Evolutionary conservation across 2,329 filamentous ascomycete species (phyloP).

Genomic region (Aspergillus hiratsukae): DNA sequence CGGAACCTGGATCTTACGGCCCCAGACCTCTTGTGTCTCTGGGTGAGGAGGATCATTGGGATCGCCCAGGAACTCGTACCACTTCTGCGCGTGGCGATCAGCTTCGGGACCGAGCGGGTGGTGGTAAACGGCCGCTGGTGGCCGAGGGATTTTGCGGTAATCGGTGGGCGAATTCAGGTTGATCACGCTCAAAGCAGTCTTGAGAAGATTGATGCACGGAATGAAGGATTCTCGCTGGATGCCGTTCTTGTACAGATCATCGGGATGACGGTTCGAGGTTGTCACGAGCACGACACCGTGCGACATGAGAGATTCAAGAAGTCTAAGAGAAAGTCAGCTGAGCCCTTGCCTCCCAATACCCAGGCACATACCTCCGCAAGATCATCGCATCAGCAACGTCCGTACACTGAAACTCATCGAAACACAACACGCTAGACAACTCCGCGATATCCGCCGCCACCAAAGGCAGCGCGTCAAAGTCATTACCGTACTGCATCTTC

Average conservation of each 20-base stretch:
- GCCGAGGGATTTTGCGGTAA: conserved; percentile 93
- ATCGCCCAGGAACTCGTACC: conserved; percentile 93
- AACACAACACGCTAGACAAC: conserved; percentile 80
- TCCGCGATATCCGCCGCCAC: conserved; percentile 93
- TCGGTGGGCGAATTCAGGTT: conserved; percentile 94
- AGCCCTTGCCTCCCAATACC: neutral
- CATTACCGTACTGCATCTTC: conserved; percentile 83
- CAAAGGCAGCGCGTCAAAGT: conserved; percentile 85
- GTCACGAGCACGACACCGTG: conserved; percentile 96
- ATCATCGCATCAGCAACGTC: conserved; percentile 99
- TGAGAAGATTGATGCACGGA: conserved; percentile 88
- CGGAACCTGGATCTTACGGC: conserved; percentile 81
- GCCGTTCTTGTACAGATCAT: conserved; percentile 96
- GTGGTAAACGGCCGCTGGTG: conserved; percentile 91
- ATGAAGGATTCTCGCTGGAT: conserved; percentile 95
- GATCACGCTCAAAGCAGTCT: conserved; percentile 77
- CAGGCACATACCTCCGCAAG: conserved; percentile 59
- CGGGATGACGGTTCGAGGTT: conserved; percentile 92
- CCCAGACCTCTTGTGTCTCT: conserved; percentile 84
- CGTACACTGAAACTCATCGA: conserved; percentile 98
- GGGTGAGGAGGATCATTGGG: conserved; percentile 69
- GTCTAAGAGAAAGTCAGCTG: conserved; percentile 40
- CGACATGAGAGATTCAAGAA: conserved; percentile 88
- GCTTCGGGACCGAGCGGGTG: conserved; percentile 77
- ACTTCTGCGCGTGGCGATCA: conserved; percentile 77